Evolutionary conservation across 148 eudicot species (phyloP), one percentile per base, ranked within the genome.

Genomic region (Mesembryanthemum crystallinum): DNA sequence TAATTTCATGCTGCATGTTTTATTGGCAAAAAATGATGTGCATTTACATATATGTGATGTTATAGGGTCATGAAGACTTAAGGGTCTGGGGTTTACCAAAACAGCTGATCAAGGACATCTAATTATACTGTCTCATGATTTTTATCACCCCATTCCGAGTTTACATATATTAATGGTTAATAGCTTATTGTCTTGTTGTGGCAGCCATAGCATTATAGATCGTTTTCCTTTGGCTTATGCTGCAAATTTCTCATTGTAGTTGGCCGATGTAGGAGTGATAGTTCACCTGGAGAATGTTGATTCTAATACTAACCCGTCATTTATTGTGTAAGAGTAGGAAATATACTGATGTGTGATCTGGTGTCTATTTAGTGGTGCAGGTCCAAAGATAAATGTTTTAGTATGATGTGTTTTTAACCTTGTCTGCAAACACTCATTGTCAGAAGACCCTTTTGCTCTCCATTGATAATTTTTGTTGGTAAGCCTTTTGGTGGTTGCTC

Each of bases 1-100:
- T 4, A 30, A 25, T 77, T 43, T 60, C 33, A 33, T 64, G 51
- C 30, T 70, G 74, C 27, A 69, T 70, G 75, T 20, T 62, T 13
- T 23, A 43, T 37, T 65, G 2, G 27, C 49, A 8, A 35, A n/a
- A n/a, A 6, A 18, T 37, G 39, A 35, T 65, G 49, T 39, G 49
- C 10, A 18, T 66, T 8, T 39, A 23, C 8, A 28, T 20, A 70
- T 35, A 67, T 67, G 51, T 42, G 23, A 23, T 67, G 30, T 43
- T n/a, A 45, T 43, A 45, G 54, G 30, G 18, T 23, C 7, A n/a
- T 67, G 52, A 0, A 42, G 10, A 65, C 39, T 35, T 35, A 6
- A 35, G 39, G 39, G 39, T 35, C 23, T 24, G 47, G 15, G 32
- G 49, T 18, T 39, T 13, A 33, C 1, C 17, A 24, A 24, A 67